phyloP scores from a whole-genome alignment of 768 basidiomycete genomes.

The Tulasnella sp. region DNA sequence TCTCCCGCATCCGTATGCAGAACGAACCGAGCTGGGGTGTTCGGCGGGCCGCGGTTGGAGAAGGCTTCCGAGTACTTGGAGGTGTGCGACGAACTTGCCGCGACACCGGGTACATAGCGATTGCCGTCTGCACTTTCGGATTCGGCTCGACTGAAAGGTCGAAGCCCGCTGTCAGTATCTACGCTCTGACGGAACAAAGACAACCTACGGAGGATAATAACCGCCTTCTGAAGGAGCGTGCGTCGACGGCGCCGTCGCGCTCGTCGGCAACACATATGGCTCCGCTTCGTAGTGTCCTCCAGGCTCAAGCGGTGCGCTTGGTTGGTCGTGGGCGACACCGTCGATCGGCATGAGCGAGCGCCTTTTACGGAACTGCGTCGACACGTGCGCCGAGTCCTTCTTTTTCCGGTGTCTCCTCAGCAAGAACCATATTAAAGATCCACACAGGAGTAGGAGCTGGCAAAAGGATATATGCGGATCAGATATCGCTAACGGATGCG shows the following conservation, averaged over 20 bases:
- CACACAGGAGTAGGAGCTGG: slow-evolving; percentile 8
- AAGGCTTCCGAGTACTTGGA: slow-evolving; percentile 29
- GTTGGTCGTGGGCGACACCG: neutral
- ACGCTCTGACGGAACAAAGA: neutral
- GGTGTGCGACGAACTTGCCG: neutral
- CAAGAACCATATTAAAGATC: slow-evolving; percentile 28
- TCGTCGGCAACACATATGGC: slow-evolving; percentile 33
- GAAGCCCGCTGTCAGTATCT: neutral
- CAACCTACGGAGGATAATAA: slow-evolving; percentile 30
- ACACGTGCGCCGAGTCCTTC: slow-evolving; percentile 18
- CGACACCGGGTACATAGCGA: neutral
- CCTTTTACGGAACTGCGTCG: slow-evolving; percentile 28
- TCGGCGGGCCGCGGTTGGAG: slow-evolving; percentile 11
- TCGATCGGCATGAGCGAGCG: slow-evolving; percentile 29
- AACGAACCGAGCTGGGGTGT: slow-evolving; percentile 34
- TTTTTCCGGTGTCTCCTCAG: slow-evolving; percentile 15
- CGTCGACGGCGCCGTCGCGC: neutral
- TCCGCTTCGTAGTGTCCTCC: slow-evolving; percentile 34
- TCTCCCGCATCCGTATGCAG: slow-evolving; percentile 36
- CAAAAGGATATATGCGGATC: neutral
- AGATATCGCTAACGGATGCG: too few species aligned
- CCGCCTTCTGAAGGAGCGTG: slow-evolving; percentile 17
- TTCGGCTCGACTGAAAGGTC: neutral
- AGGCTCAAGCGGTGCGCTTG: neutral
- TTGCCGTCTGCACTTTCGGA: slow-evolving; percentile 13